phyloP scores from a whole-genome alignment of 805 yeast species.

The Candida manassasensis region DNA sequence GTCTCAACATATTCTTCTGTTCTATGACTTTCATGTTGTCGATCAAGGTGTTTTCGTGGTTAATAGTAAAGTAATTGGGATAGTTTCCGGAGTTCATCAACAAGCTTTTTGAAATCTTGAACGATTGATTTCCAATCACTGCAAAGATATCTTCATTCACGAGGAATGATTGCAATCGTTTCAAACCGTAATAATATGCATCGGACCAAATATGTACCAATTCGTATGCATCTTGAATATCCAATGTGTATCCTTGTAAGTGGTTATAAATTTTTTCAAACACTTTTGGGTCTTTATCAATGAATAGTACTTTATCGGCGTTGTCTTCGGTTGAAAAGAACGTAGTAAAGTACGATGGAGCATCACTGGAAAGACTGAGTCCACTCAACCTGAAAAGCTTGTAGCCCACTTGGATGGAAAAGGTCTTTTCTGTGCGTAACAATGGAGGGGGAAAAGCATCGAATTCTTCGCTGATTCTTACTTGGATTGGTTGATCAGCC shows the following conservation, averaged over 20 bases:
- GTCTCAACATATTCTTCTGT: constrained; percentile 52
- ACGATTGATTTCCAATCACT: constrained; percentile 54
- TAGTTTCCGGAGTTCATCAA: constrained; percentile 59
- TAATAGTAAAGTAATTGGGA: constrained; percentile 73
- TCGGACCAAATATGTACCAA: constrained; percentile 63
- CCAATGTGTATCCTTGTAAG: constrained; percentile 74
- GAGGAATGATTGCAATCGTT: constrained; percentile 47
- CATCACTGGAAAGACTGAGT: constrained; percentile 79
- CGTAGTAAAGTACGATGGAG: constrained; percentile 82
- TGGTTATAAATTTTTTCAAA: constrained; percentile 67
- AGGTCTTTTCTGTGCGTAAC: constrained; percentile 68
- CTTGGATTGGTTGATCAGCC: constrained; percentile 6
- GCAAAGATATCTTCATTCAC: constrained; percentile 52
- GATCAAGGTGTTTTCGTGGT: constrained; percentile 47
- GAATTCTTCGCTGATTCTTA: constrained; percentile 20
- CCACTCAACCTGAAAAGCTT: constrained; percentile 66
- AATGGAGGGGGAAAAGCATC: constrained; percentile 45
- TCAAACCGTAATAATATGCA: constrained; percentile 65
- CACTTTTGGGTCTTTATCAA: constrained; percentile 70
- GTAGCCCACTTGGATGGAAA: constrained; percentile 65
- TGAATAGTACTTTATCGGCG: constrained; percentile 44
- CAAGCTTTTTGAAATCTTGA: constrained; percentile 54
- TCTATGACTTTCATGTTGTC: constrained; percentile 40
- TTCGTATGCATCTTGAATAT: constrained; percentile 54
- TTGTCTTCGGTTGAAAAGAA: constrained; percentile 48